Conservation (phyloP, 2,329 filamentous ascomycete species). For the Fusarium sambucinum region DNA sequence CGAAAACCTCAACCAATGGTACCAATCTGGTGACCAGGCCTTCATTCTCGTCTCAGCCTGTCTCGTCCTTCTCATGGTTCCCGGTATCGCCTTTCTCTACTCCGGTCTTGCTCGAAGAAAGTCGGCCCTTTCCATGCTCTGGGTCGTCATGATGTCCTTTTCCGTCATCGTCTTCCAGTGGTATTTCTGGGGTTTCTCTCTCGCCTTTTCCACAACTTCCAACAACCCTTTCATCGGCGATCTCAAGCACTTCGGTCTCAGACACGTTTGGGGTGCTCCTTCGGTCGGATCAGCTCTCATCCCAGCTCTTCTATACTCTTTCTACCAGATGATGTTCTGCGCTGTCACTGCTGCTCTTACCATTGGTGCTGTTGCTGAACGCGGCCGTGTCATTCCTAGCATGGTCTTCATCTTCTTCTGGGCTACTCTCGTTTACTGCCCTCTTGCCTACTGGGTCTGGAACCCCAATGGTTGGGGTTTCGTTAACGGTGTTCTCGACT, state of each 20-base stretch:
- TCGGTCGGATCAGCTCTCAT: slow-evolving; percentile 90
- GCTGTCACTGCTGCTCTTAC: slow-evolving; percentile 92
- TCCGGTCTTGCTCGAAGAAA: slow-evolving; percentile 97
- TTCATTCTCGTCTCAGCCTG: slow-evolving; percentile 91
- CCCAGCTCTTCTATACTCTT: slow-evolving; percentile 90
- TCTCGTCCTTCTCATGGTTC: slow-evolving; percentile 97
- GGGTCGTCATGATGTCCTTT: slow-evolving; percentile 94
- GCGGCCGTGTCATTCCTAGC: slow-evolving; percentile 89
- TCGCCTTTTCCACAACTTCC: slow-evolving; percentile 86
- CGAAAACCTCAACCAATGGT: slow-evolving; percentile 97
- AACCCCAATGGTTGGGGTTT: slow-evolving; percentile 93
- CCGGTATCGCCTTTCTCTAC: slow-evolving; percentile 96
- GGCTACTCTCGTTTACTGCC: slow-evolving; percentile 98
- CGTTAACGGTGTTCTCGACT: slow-evolving; percentile 92
- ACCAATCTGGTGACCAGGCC: slow-evolving; percentile 88
- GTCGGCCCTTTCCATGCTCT: slow-evolving; percentile 96
- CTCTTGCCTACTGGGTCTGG: slow-evolving; percentile 96
- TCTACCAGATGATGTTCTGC: slow-evolving; percentile 99
- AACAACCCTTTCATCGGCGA: slow-evolving; percentile 94
- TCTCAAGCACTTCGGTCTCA: slow-evolving; percentile 87
- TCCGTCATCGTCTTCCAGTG: slow-evolving; percentile 96
- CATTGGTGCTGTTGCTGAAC: slow-evolving; percentile 91
- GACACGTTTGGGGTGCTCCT: slow-evolving; percentile 84
- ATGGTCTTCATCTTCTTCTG: slow-evolving; percentile 97
- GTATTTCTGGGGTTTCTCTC: slow-evolving; percentile 99